A percentile compares a stretch with the other conserved stretches of the same genome.
phyloP scores from a whole-genome alignment of 2,329 filamentous ascomycete genomes.

The Beauveria asiatica region DNA sequence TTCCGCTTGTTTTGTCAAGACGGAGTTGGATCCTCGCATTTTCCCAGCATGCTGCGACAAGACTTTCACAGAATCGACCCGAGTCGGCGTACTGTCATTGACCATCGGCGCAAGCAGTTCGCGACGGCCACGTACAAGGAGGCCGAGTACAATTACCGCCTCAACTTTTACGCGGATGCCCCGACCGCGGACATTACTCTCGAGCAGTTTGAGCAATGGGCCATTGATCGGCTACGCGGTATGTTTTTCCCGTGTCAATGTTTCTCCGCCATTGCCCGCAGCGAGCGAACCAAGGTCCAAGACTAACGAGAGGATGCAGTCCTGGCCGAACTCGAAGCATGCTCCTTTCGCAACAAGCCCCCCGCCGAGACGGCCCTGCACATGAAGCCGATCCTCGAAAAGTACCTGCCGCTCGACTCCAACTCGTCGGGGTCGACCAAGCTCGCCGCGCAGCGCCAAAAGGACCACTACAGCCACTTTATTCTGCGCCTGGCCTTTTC shows the following conservation, averaged over 20 bases:
- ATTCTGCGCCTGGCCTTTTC: slow-evolving; percentile 91
- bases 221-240: slow-evolving; percentile 83
- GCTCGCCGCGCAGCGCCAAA: slow-evolving; percentile 68
- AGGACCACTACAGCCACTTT: slow-evolving; percentile 97
- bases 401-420: slow-evolving; percentile 72
- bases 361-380: slow-evolving; percentile 73
- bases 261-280: neutral
- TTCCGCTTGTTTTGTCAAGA: neutral
- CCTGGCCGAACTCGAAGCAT: slow-evolving; percentile 82
- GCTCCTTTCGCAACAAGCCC: slow-evolving; percentile 85
- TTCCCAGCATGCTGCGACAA: slow-evolving; percentile 38
- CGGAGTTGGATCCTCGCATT: neutral
- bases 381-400: slow-evolving; percentile 79
- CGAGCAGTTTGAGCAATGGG: slow-evolving; percentile 98
- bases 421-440: slow-evolving; percentile 56
- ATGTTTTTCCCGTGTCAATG: slow-evolving; percentile 12
- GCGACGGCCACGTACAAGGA: slow-evolving; percentile 68
- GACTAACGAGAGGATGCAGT: slow-evolving; percentile 39
- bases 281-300: neutral
- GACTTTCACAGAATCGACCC: slow-evolving; percentile 47
- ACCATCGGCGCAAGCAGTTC: slow-evolving; percentile 83
- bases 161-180: slow-evolving; percentile 86
- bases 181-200: slow-evolving; percentile 92
- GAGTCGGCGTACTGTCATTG: slow-evolving; percentile 69
- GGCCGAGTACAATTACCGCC: slow-evolving; percentile 69